Evolutionary conservation across 768 basidiomycete genomes (phyloP), one percentile per base, ranked within the genome.

Genomic region (Tylopilus rubrobrunneus): DNA sequence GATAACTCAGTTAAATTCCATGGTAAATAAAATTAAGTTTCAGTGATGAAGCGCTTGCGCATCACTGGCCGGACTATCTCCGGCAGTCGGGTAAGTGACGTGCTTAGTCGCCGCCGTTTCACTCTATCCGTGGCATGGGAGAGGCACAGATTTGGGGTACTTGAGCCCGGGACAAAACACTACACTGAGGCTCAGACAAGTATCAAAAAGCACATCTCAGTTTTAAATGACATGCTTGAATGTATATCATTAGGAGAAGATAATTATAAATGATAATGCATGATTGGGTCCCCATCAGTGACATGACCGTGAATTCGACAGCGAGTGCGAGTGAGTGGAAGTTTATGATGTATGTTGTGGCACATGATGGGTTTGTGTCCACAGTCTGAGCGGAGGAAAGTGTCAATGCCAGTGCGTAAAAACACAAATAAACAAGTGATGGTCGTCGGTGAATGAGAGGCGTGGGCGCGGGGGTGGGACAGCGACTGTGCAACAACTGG

Each of bases 221-320:
- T 5, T 19, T 7, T 19, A 39, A 10, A 19, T 39, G n/a, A 29
- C 45, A 47, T 45, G 27, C 52, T 53, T 10, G 40, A 56, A 55
- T 56, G 56, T 67, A 56, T 52, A 50, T 58, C 44, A 66, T 68
- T 68, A 68, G 41, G 53, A 47, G 56, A 57, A 56, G 45, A 58
- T 65, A 65, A 53, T 57, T 56, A 56, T 68, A 68, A 50, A 58
- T 64, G 59, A 59, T 55, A 53, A 65, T 67, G 67, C 67, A 64
- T 67, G 62, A 53, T 52, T 52, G 62, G 27, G 47, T 57, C 53
- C 39, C 49, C 57, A 56, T 65, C 57, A 56, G 41, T 59, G 62
- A 57, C 48, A 56, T 64, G 54, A 40, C 50, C 34, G 49, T 62
- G 66, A 65, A 46, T 53, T 58, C 51, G 56, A 60, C 39, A 54